phyloP scores from a whole-genome alignment of 345 rosid genomes.

The Mallotus nudiflorus region DNA sequence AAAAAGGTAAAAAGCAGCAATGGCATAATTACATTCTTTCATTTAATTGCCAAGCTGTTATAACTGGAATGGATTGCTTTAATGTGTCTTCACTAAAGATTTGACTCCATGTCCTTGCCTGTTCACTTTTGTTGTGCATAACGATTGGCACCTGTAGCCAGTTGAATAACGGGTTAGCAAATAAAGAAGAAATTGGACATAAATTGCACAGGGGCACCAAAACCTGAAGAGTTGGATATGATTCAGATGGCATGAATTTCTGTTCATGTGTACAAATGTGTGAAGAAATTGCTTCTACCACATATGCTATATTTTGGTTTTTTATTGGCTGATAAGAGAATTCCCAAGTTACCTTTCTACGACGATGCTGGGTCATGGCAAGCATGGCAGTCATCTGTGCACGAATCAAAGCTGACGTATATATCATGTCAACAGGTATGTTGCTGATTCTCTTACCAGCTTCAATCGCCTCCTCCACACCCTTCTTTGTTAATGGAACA shows the following conservation, averaged over 20 bases:
- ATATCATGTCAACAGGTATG: constrained; percentile 94
- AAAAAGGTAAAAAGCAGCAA: constrained; percentile 10
- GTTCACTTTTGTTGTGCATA: constrained; percentile 73
- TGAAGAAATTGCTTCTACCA: too few relatives aligned
- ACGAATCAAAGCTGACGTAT: constrained; percentile 85
- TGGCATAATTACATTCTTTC: constrained; percentile 88
- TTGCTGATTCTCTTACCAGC: constrained; percentile 96
- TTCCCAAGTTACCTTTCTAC: constrained; percentile 61
- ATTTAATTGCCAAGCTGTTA: constrained; percentile 90
- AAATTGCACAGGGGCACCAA: constrained; percentile 2
- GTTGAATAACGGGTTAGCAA: constrained; percentile 10
- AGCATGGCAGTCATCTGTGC: constrained; percentile 99
- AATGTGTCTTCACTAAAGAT: constrained; percentile 83
- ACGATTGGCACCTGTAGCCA: constrained; percentile 77
- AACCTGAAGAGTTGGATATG: background rate
- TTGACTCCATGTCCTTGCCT: constrained; percentile 81
- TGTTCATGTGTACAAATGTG: background rate
- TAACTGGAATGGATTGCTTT: constrained; percentile 80
- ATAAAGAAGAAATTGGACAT: background rate
- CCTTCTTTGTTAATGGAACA: constrained; percentile 89
- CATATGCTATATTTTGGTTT: too few relatives aligned
- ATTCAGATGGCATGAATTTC: background rate
- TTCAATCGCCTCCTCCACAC: constrained; percentile 95
- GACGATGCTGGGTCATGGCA: constrained; percentile 97
- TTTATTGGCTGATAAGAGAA: background rate